Conservation (phyloP, 805 yeast genomes). For the Spathaspora boniae region DNA sequence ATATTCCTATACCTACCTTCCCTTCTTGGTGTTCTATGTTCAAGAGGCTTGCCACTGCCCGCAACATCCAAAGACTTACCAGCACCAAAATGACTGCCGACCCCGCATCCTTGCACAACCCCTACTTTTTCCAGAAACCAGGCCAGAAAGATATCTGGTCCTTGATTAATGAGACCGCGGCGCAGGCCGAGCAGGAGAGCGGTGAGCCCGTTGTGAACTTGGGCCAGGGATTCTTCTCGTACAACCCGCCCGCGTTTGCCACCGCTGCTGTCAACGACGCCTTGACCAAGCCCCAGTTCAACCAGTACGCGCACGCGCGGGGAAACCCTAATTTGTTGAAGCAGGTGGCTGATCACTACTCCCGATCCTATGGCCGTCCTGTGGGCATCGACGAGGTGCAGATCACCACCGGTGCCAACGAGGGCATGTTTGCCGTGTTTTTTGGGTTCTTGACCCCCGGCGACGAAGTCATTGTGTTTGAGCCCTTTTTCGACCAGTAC, state of each 20-base stretch:
- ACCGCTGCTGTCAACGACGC: slow-evolving; percentile 77
- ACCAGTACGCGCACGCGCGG: slow-evolving; percentile 89
- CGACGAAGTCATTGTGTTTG: slow-evolving; percentile 94
- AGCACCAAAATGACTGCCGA: slow-evolving; percentile 8
- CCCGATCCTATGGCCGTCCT: slow-evolving; percentile 58
- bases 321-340: slow-evolving; percentile 78
- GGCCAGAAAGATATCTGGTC: slow-evolving; percentile 92
- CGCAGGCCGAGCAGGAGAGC: slow-evolving; percentile 62
- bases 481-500: slow-evolving; percentile 97
- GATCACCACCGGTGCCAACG: slow-evolving; percentile 96
- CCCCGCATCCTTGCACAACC: slow-evolving; percentile 43
- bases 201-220: slow-evolving; percentile 82
- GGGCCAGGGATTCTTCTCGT: slow-evolving; percentile 97
- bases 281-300: slow-evolving; percentile 65
- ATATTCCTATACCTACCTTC: no score
- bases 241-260: slow-evolving; percentile 94
- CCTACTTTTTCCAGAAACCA: slow-evolving; percentile 56
- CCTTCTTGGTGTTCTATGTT: neutral
- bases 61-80: neutral
- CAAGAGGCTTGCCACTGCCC: slow-evolving; percentile 1
- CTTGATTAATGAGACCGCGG: slow-evolving; percentile 91
- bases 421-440: slow-evolving; percentile 83
- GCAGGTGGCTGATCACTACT: slow-evolving; percentile 68
- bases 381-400: slow-evolving; percentile 62
- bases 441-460: slow-evolving; percentile 83